A percentile compares a stretch with the other conserved stretches of the same genome.
Conservation (phyloP, 2,329 filamentous ascomycete genomes). For the Claviceps digitariae region DNA sequence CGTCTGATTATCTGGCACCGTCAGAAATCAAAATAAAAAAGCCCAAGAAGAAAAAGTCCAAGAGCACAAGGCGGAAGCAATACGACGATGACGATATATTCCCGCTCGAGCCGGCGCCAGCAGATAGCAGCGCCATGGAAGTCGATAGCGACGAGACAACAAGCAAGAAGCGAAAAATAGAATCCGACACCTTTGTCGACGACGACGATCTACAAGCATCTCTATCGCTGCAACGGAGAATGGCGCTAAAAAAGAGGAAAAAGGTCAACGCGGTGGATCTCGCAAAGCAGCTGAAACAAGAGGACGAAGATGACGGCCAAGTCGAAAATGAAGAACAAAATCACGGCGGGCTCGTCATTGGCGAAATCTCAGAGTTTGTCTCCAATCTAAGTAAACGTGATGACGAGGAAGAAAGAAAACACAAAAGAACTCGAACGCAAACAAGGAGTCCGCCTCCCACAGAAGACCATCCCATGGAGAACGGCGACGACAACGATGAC, state of each 20-base stretch:
- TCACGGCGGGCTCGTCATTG: constrained; percentile 64
- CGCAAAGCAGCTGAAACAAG: constrained; percentile 58
- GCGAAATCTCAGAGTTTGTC: constrained; percentile 91
- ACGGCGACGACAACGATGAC: constrained; percentile 14
- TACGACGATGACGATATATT: constrained; percentile 51
- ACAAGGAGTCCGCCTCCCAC: constrained; percentile 15
- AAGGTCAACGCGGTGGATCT: constrained; percentile 76
- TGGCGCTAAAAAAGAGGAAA: constrained; percentile 84
- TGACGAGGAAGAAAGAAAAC: constrained; percentile 41
- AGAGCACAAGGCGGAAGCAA: constrained; percentile 56
- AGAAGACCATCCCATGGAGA: constrained; percentile 18
- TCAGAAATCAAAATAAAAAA: constrained; percentile 89
- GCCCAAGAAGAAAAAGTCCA: constrained; percentile 84
- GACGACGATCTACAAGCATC: constrained; percentile 87
- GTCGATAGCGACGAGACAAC: constrained; percentile 45
- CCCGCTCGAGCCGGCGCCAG: constrained; percentile 23
- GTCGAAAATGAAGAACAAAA: constrained; percentile 26
- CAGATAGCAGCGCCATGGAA: constrained; percentile 53
- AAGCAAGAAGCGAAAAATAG: constrained; percentile 49
- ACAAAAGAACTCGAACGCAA: constrained; percentile 18
- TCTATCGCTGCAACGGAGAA: constrained; percentile 67
- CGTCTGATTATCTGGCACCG: constrained; percentile 79
- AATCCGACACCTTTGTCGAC: constrained; percentile 63
- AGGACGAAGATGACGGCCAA: constrained; percentile 36
- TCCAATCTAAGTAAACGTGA: constrained; percentile 64